Evolutionary conservation across 2,329 filamentous ascomycete species (phyloP).

Genomic region (Bipolaris bicolor): DNA sequence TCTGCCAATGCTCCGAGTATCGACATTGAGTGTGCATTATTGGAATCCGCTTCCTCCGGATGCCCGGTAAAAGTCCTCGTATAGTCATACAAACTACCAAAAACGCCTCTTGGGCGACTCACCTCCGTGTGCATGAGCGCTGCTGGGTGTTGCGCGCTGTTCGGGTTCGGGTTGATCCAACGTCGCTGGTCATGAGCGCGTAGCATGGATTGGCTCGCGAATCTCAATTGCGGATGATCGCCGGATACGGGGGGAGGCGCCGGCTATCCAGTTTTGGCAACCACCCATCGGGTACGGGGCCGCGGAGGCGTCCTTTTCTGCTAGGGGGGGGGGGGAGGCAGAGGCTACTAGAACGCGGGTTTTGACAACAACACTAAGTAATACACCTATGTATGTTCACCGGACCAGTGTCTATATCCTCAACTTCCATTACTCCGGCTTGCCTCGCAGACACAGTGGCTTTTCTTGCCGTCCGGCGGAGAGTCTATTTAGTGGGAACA

Average conservation of each 20-base stretch:
- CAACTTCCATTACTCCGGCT: not conserved
- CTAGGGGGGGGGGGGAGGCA: too few species aligned
- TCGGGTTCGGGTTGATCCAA: not conserved
- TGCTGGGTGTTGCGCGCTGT: not conserved
- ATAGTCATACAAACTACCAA: not conserved
- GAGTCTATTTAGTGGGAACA: not conserved
- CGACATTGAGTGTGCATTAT: not conserved
- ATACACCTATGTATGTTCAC: not conserved
- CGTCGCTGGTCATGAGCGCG: not conserved
- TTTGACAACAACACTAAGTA: not conserved
- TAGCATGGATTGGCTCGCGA: constrained; percentile 15
- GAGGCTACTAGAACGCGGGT: too few species aligned
- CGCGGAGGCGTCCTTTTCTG: not conserved
- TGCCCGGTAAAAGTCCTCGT: not conserved
- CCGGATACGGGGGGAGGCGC: constrained; percentile 1
- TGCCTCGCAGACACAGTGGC: not conserved
- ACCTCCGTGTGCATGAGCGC: not conserved
- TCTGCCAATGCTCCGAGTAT: not conserved
- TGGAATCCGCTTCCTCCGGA: not conserved
- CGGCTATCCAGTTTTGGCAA: not conserved
- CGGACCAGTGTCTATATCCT: not conserved
- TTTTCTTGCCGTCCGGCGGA: not conserved
- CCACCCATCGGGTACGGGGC: not conserved
- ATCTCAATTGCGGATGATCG: constrained; percentile 14
- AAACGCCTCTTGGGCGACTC: not conserved